These are phyloP conservation scores for Corinectria fuckeliana DNA, from an alignment of 2,329 filamentous ascomycete genomes.

Conservation along the genomic window DNA sequence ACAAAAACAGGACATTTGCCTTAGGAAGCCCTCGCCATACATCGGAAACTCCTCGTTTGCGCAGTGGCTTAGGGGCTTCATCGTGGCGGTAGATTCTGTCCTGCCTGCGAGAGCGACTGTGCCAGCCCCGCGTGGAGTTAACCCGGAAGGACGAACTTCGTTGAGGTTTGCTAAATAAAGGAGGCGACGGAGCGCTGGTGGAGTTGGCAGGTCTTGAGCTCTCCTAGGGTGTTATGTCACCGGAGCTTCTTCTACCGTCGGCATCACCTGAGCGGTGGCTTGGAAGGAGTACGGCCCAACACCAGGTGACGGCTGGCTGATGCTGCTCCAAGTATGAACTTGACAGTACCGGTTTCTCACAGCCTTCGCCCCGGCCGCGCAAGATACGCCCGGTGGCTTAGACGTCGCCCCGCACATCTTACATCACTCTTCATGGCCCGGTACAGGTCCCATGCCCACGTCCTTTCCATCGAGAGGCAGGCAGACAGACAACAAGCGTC, in stretches of 20 bases:
- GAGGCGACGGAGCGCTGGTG: not conserved
- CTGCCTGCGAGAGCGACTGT: not conserved
- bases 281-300: not conserved
- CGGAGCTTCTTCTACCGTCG: not conserved
- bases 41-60: not conserved
- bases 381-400: slow-evolving; percentile 15
- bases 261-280: slow-evolving; percentile 1
- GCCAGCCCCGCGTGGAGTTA: not conserved
- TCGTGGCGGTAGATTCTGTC: not conserved
- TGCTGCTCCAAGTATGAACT: not conserved
- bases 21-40: not conserved
- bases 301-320: not conserved
- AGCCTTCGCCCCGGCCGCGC: not conserved
- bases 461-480: not conserved
- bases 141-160: not conserved
- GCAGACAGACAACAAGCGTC: not conserved
- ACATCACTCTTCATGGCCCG: slow-evolving; percentile 1
- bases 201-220: not conserved
- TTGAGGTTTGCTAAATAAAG: not conserved
- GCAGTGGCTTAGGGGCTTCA: slow-evolving; percentile 11
- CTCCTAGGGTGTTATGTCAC: not conserved
- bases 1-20: slow-evolving; percentile 1
- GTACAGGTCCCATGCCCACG: not conserved
- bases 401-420: not conserved
- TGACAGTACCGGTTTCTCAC: not conserved